phyloP scores from a whole-genome alignment of 331 rosid species.

The Quercus tomentella region DNA sequence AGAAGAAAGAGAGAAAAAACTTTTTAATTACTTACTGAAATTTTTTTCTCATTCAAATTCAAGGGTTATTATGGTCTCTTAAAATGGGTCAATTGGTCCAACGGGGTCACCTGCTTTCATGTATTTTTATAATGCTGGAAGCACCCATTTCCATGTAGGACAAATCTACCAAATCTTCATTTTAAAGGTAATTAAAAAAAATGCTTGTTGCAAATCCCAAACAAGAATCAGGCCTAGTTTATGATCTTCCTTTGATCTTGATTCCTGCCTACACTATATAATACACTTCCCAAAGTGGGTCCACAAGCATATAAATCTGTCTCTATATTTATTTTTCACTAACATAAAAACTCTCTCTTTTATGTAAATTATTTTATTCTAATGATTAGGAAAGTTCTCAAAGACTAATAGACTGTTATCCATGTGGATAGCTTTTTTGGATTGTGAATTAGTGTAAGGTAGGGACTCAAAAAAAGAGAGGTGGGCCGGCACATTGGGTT shows the following conservation, averaged over 20 bases:
- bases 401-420: neutral
- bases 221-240: constrained; percentile 16
- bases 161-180: constrained; percentile 44
- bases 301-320: neutral
- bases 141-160: constrained; percentile 37
- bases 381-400: neutral
- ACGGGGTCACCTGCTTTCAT: neutral
- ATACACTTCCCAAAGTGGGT: constrained; percentile 8
- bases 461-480: neutral
- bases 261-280: neutral
- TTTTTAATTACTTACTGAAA: too few relatives aligned
- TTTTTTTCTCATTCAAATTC: too few relatives aligned
- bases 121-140: constrained; percentile 10
- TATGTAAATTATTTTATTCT: neutral
- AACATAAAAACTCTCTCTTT: neutral
- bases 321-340: neutral
- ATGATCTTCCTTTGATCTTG: constrained; percentile 18
- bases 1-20: too few relatives aligned
- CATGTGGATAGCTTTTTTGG: constrained; percentile 7
- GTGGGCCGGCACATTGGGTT: constrained; percentile 14
- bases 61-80: neutral
- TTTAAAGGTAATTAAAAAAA: constrained; percentile 1
- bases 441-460: neutral
- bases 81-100: neutral
- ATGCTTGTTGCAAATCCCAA: constrained; percentile 27